Conservation (phyloP, 2,329 filamentous ascomycete species). For the Sarocladium brachiariae region DNA sequence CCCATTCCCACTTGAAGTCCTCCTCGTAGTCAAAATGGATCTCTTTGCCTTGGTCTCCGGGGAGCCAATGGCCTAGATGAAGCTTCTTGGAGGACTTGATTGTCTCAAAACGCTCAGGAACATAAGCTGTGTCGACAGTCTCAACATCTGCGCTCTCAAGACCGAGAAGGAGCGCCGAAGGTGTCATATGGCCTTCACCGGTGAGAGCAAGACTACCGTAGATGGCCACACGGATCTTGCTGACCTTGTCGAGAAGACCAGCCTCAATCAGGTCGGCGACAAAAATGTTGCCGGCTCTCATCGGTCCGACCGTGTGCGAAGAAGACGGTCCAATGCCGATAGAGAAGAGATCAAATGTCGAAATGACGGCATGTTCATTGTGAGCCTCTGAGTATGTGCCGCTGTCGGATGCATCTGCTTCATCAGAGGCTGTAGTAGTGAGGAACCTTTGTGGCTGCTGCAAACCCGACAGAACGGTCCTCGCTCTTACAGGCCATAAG, state of each 20-base stretch:
- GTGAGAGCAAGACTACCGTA: conserved; percentile 45
- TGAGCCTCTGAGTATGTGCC: conserved; percentile 42
- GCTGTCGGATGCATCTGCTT: conserved; percentile 24
- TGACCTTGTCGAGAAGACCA: conserved; percentile 35
- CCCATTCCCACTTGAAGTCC: conserved; percentile 46
- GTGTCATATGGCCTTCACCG: conserved; percentile 46
- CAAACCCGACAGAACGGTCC: background rate
- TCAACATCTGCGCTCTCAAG: conserved; percentile 43
- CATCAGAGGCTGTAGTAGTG: conserved; percentile 10
- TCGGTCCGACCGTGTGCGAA: conserved; percentile 44
- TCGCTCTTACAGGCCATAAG: background rate
- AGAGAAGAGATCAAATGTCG: conserved; percentile 44
- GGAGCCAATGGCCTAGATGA: conserved; percentile 34
- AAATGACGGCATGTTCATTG: conserved; percentile 45
- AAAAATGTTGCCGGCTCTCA: conserved; percentile 46
- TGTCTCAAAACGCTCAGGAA: conserved; percentile 36
- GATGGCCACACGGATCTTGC: conserved; percentile 40
- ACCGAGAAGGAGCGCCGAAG: conserved; percentile 41
- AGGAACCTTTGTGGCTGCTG: background rate
- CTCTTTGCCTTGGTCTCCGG: conserved; percentile 33
- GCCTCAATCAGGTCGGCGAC: conserved; percentile 40
- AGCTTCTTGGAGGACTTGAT: conserved; percentile 40
- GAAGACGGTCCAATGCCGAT: conserved; percentile 46
- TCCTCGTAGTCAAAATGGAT: conserved; percentile 42
- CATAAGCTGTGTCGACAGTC: conserved; percentile 41